Evolutionary conservation across 2,329 filamentous ascomycete genomes (phyloP), one percentile per base, ranked within the genome.

Genomic region (Myriangium duriaei): DNA sequence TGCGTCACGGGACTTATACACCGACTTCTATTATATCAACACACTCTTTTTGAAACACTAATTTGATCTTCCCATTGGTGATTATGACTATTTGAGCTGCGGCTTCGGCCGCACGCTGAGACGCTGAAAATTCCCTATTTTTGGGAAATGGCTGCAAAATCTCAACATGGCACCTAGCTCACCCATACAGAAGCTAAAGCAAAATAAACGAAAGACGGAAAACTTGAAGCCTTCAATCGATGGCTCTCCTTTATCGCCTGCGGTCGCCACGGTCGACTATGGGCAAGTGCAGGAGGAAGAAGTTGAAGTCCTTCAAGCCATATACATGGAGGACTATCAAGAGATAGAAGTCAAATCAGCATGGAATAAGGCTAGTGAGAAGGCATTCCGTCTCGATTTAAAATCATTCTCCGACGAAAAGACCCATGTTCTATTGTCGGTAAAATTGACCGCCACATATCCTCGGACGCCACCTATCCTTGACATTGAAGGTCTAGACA

Each of bases 271-370:
- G 29, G 69, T 70, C 42, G 66, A 86, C 53, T 93, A 95, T 62
- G 74, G 78, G 47, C 81, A 92, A 61, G 76, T 82, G 21, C 91
- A 96, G 62, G 70, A 81, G 51, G 82, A 94, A 55, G 91, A 96
- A 63, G 69, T 93, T 41, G 74, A 91, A 55, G 88, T 78, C 31
- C 68, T 96, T 42, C 72, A 81, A 51, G 82, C 88, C 30, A 92
- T 96, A 34, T 96, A 91, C 54, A 80, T 79, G 48, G 84, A 93
- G 42, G 87, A 95, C 54, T 95, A 85, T 53, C 69, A 80, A 49
- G 76, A 80, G 55, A 73, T 85, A 50, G 74, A 79, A 51, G 72
- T 73, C 35, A 72, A 72, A 42, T 71, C 74, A 48, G 87, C 86
- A 29, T 96, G 88, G 88, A 86, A 92, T 68, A 81, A 84, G 73